Base-by-base conservation (phyloP, 805 yeast species). In the Kluyveromyces nonfermentans region DNA sequence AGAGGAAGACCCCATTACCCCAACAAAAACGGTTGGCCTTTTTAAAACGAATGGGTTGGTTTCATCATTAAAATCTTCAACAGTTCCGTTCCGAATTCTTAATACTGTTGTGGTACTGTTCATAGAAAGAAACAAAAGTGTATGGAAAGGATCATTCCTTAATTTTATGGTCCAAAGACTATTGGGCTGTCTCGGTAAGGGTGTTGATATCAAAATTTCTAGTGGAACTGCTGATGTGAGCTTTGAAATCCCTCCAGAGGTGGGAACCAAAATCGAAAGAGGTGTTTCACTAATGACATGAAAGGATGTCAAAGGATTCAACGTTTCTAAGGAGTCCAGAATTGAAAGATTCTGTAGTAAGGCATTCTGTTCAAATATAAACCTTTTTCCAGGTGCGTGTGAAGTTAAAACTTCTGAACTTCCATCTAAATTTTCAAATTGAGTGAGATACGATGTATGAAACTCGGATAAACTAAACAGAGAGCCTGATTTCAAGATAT, bases 401-500 rank as follows among this genome's bases (percentile, higher is more conserved):
- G 60, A 53, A 4, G 56, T 53, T 32, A 47, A 58, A 54, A 42
- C 64, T 54, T 5, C 18, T 9, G 18, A 67, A 19, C 71, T 72
- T 12, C 65, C 75, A 1, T 94, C 96, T 37, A 88, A 64, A 40
- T 74, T 74, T 48, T 82, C 86, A 54, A 90, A 83, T 58, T 87
- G 96, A 54, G 80, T 85, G n/a, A 85, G 67, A 16, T 68, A 60
- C 53, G 81, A 85, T 54, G 82, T 79, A 22, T 82, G 78, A 45
- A 68, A 60, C 45, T 81, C 81, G 7, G 78, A 66, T 48, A 80
- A 79, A 1, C 82, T 83, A 58, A 77, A 85, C 32, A 90, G 53
- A 50, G 78, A 83, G 0, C 97, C 98, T 6, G 84, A 73, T 50
- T 74, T 81, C 49, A 88, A 71, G 35, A 90, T 76, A 33, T 72